These are phyloP conservation scores for Fonsecaea multimorphosa DNA, from an alignment of 2,329 filamentous ascomycete species.

Conservation along the genomic window DNA sequence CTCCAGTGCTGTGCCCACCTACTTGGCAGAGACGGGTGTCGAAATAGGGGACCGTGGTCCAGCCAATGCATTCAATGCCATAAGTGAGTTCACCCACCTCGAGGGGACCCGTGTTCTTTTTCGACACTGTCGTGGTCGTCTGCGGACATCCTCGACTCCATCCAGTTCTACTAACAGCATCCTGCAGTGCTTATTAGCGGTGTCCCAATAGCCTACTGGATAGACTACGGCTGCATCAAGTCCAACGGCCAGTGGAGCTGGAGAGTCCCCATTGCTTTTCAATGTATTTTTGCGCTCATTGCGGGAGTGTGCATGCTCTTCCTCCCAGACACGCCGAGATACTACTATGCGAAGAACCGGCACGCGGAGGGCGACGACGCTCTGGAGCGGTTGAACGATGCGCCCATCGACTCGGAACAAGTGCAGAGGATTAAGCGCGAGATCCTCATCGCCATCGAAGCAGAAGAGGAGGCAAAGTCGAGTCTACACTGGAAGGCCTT, in stretches of 20 bases:
- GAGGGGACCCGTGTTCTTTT: not conserved
- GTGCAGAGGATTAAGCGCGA: conserved; percentile 37
- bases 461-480: conserved; percentile 29
- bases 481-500: conserved; percentile 31
- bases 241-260: conserved; percentile 42
- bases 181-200: conserved; percentile 37
- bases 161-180: not conserved
- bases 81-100: conserved; percentile 29
- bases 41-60: conserved; percentile 41
- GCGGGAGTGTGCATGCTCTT: conserved; percentile 37
- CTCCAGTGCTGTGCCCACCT: conserved; percentile 42
- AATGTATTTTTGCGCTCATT: conserved; percentile 40
- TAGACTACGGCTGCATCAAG: conserved; percentile 45
- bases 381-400: conserved; percentile 39
- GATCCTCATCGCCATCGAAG: conserved; percentile 38
- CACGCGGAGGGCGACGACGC: conserved; percentile 39
- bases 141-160: not conserved
- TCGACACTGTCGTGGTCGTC: not conserved
- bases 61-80: conserved; percentile 41
- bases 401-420: conserved; percentile 29
- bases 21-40: conserved; percentile 44
- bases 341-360: conserved; percentile 41
- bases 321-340: conserved; percentile 42
- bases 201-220: conserved; percentile 45
- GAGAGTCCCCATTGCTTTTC: conserved; percentile 44